These are phyloP conservation scores for Aristolochia californica DNA, from an alignment of 164 flowering plant species.

Conservation along the genomic window DNA sequence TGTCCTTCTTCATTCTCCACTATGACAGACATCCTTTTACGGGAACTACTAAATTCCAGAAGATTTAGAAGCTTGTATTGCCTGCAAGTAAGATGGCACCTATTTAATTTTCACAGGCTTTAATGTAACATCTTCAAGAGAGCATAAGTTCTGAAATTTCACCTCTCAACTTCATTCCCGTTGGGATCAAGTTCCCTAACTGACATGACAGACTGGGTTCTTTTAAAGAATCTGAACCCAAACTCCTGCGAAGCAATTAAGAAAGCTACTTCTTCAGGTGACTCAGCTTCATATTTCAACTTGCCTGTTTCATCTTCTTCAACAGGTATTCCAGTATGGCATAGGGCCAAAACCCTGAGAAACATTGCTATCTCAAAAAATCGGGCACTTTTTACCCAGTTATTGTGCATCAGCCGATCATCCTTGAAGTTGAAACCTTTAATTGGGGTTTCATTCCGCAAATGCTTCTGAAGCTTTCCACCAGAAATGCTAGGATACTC, in stretches of 20 bases:
- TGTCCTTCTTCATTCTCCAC: slow-evolving; percentile 41
- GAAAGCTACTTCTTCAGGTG: slow-evolving; percentile 79
- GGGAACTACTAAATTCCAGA: slow-evolving; percentile 46
- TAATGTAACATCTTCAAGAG: too few species aligned
- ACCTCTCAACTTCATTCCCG: slow-evolving; percentile 34
- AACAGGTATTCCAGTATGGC: slow-evolving; percentile 69
- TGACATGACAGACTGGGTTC: slow-evolving; percentile 44
- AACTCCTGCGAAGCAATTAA: slow-evolving; percentile 67
- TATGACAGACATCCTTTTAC: slow-evolving; percentile 71
- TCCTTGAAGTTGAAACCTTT: slow-evolving; percentile 65
- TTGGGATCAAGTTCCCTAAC: slow-evolving; percentile 32
- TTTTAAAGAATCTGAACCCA: slow-evolving; percentile 52
- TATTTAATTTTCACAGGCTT: background rate
- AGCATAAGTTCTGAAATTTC: background rate
- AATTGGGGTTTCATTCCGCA: slow-evolving; percentile 10
- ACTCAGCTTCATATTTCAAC: slow-evolving; percentile 66
- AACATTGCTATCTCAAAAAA: slow-evolving; percentile 30
- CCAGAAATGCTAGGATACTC: background rate
- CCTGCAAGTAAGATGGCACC: slow-evolving; percentile 22
- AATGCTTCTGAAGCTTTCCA: slow-evolving; percentile 4
- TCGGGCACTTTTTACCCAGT: slow-evolving; percentile 24
- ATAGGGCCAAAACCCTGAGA: slow-evolving; percentile 44
- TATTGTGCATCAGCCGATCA: slow-evolving; percentile 41
- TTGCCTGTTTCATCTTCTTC: slow-evolving; percentile 41
- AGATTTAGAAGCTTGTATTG: slow-evolving; percentile 47